A percentile compares a stretch with the other conserved stretches of the same genome.
These are phyloP conservation scores for Penicillium egyptiacum DNA, from an alignment of 495 filamentous ascomycete species.

Conservation along the genomic window DNA sequence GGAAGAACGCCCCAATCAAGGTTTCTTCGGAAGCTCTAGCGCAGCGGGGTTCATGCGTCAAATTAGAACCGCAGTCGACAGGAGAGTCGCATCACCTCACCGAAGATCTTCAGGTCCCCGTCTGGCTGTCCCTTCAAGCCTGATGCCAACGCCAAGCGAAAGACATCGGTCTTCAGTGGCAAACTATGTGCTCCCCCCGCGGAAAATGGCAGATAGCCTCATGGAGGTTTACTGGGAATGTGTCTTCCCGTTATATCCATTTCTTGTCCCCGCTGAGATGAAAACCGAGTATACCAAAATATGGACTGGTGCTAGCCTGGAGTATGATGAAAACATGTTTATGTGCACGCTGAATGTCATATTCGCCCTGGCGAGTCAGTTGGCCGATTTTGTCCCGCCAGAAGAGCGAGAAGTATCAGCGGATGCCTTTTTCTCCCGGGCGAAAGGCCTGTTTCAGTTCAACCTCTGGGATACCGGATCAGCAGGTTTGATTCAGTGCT, in stretches of 20 bases:
- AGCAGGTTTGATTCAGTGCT: constrained; percentile 36
- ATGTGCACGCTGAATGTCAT: constrained; percentile 46
- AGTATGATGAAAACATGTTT: constrained; percentile 40
- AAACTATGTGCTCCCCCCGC: constrained; percentile 40
- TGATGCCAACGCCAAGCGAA: constrained; percentile 19
- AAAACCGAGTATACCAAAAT: constrained; percentile 35
- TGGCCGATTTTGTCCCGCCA: constrained; percentile 37
- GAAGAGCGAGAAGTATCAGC: constrained; percentile 36
- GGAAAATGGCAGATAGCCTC: constrained; percentile 41
- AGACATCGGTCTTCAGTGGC: constrained; percentile 9
- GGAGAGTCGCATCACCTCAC: constrained; percentile 28
- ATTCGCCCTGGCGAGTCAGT: constrained; percentile 40
- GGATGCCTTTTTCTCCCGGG: constrained; percentile 40
- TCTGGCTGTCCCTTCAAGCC: constrained; percentile 14
- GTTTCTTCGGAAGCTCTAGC: constrained; percentile 41
- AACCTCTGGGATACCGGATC: constrained; percentile 43
- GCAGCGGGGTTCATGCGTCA: constrained; percentile 42
- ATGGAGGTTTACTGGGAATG: constrained; percentile 44
- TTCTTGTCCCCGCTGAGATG: constrained; percentile 35
- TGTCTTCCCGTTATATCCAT: constrained; percentile 44
- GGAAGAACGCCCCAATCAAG: constrained; percentile 36
- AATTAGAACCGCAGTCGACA: constrained; percentile 39
- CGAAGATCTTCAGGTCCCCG: constrained; percentile 18
- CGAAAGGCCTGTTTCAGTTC: constrained; percentile 41
- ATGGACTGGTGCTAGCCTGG: constrained; percentile 34